Percentiles rank a stretch among this genome's conserved stretches.
Conservation (phyloP, 441 rosid species). For the Isatis lusitanica region DNA sequence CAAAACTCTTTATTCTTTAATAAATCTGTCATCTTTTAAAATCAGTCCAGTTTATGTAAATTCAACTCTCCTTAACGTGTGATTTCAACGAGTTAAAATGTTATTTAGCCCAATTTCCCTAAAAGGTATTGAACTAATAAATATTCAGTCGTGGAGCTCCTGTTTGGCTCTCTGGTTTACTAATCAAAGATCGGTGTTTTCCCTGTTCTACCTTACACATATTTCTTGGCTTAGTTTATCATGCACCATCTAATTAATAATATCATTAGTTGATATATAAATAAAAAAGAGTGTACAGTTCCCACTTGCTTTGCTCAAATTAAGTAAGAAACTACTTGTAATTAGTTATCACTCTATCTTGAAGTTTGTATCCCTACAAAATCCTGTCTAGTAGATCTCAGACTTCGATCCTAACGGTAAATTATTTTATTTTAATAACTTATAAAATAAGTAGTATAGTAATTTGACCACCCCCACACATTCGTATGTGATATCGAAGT, state of each 20-base stretch:
- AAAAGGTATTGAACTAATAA: background rate
- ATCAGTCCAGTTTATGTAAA: background rate
- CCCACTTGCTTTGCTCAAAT: constrained; percentile 8
- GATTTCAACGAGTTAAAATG: background rate
- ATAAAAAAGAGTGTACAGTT: background rate
- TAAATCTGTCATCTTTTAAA: background rate
- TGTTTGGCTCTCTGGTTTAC: no score
- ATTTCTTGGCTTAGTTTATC: background rate
- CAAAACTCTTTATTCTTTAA: background rate
- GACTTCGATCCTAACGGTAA: constrained; percentile 13
- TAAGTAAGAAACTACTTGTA: background rate
- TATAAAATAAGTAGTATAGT: background rate
- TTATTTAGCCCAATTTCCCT: background rate
- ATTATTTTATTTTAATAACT: background rate
- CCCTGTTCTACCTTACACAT: background rate
- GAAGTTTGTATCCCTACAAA: background rate
- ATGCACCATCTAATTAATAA: background rate
- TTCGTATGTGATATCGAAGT: background rate
- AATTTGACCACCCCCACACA: background rate
- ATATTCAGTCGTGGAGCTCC: no score
- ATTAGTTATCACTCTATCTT: background rate
- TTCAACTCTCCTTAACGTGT: background rate
- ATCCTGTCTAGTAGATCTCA: background rate
- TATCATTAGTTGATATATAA: constrained; percentile 2
- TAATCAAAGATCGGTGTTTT: no score